Evolutionary conservation across 169 alveolate species (phyloP), one percentile per base, ranked within the genome.

Genomic region (Plasmodium berghei): DNA sequence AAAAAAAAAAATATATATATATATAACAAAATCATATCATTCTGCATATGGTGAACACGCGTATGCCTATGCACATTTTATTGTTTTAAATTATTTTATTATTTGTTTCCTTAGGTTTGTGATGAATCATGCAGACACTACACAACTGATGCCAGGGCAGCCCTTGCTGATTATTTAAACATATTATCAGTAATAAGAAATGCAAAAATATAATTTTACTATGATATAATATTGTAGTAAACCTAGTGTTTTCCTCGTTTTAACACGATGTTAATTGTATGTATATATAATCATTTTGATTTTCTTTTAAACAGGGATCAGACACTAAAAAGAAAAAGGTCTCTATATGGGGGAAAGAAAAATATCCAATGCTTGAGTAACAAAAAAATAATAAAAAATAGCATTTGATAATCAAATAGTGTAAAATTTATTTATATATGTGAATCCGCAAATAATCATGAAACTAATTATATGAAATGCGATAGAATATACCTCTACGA

Each of bases 331-430:
- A 63, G 54, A 75, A 75, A 54, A 75, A 75, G 40, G 88, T 75
- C 14, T 75, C 88, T 42, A 75, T 75, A 62, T 75, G 88, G 88
- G 88, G 88, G 20, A 75, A 75, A 55, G 88, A 75, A 18, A 75
- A 75, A 61, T 75, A 75, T 12, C 88, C 88, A 40, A 75, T 75
- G 88, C 24, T 75, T 75, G 75, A 75, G 88, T 75, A 75, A 70
- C 42, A 4, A 42, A 70, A 46, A 70, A 69, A 46, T 18, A 45
- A 49, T 9, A 69, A 45, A 5, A 69, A n/a, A 69, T 49, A 12
- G 28, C n/a, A 58, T 16, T 24, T n/a, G 12, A 70, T 22, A 9
- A 48, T 1, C 14, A 40, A 10, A 10, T 34, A 3, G 6, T 34
- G 14, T n/a, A n/a, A 64, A 28, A 22, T n/a, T 28, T 64, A 64